Evolutionary conservation across 129 eudicot genomes (phyloP), one percentile per base, ranked within the genome.

Genomic region (Chrysanthemum seticuspe): DNA sequence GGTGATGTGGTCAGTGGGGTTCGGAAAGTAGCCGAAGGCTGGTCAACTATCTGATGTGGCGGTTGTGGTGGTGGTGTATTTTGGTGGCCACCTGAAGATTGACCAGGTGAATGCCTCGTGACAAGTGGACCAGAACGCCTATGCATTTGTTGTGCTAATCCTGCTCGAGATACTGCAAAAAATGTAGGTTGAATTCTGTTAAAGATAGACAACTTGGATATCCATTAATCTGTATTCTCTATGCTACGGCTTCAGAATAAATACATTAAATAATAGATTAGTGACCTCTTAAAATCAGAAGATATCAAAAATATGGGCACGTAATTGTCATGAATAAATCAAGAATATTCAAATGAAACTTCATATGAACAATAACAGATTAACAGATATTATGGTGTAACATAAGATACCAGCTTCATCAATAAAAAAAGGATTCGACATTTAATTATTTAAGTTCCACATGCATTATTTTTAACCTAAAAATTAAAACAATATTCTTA

Each of bases 31-130:
- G 85, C 87, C 1, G 88, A 72, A 0, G 95, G 74, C 16, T 80
- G 83, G 70, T 76, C 83, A 58, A 81, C 88, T 19, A 74, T 67
- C 40, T 85, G 90, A 51, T 80, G 80, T 64, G 86, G 88, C 18
- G 49, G 72, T 4, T 11, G 81, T 2, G 64, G 62, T 13, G 73
- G 49, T 70, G 27, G 71, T 13, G 82, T 44, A n/a, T 68, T 55
- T 29, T 64, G 88, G 29, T 76, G 86, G 67, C 49, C 57, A 19
- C 74, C 71, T 9, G 77, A 50, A 65, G 73, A 72, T 52, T 60
- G 84, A 74, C 62, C 60, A 19, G 80, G 73, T 58, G 86, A 79
- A 36, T 49, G 81, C 60, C 89, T 75, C 62, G 10, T 6, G 3
- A 36, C 16, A 40, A 71, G 54, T 23, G 21, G 21, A 40, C 8